A percentile compares a stretch with the other conserved stretches of the same genome.
These are phyloP conservation scores for Fusarium scirpi DNA, from an alignment of 2,329 filamentous ascomycete species.

Conservation along the genomic window DNA sequence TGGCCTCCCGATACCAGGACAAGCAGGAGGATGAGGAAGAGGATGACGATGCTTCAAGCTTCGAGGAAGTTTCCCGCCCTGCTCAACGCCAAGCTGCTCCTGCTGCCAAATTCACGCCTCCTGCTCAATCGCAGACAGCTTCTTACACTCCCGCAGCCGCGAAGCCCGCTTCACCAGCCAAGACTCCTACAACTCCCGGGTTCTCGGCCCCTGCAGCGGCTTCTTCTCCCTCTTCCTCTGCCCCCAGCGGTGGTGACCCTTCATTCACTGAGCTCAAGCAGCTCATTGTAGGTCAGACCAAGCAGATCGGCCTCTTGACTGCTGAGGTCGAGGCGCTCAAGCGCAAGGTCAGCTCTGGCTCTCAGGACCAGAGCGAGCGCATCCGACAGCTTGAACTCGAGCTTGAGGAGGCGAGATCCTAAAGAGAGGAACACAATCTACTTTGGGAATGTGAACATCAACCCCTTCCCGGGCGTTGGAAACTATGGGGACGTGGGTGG, in stretches of 20 bases:
- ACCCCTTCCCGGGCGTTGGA: constrained; percentile 19
- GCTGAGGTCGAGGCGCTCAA: constrained; percentile 84
- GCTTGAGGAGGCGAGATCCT: constrained; percentile 73
- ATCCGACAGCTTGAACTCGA: constrained; percentile 76
- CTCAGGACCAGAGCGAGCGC: constrained; percentile 74
- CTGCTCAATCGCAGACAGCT: constrained; percentile 43
- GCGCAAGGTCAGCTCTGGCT: constrained; percentile 71
- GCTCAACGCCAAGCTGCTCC: constrained; percentile 67
- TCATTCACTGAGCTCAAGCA: constrained; percentile 82
- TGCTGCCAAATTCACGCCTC: constrained; percentile 58
- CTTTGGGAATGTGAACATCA: constrained; percentile 9
- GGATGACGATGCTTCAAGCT: constrained; percentile 79
- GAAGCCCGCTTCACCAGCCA: constrained; percentile 53
- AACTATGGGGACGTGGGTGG: constrained; percentile 24
- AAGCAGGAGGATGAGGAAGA: constrained; percentile 72
- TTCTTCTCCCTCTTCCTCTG: constrained; percentile 45
- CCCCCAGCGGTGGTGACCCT: constrained; percentile 64
- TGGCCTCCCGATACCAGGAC: constrained; percentile 89
- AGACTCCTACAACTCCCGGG: constrained; percentile 41
- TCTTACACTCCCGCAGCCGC: constrained; percentile 40
- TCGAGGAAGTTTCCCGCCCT: constrained; percentile 86
- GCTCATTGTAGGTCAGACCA: constrained; percentile 80
- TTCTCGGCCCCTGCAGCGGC: constrained; percentile 50
- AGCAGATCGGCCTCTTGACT: constrained; percentile 77
- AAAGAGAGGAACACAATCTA: constrained; percentile 26